Conservation (phyloP, 306 rosid genomes). For the Arachis stenosperma region DNA sequence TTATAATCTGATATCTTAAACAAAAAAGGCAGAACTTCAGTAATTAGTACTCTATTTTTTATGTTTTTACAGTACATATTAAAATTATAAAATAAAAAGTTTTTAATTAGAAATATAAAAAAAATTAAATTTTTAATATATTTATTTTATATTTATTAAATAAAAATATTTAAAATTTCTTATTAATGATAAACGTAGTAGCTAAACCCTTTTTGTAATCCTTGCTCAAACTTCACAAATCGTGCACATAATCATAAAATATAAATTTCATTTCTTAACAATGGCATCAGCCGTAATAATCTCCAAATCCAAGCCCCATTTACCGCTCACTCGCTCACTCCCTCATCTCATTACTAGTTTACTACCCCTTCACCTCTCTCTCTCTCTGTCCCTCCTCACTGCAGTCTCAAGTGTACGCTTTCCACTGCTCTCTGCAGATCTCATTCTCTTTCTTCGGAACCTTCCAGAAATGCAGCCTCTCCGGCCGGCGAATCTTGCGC, state of each 20-base stretch:
- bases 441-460: conserved; percentile 3
- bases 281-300: conserved; percentile 56
- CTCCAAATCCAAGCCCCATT: conserved; percentile 30
- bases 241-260: background rate
- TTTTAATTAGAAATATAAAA: too few species aligned
- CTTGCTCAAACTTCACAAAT: background rate
- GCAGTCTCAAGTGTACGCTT: background rate
- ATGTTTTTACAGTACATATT: too few species aligned
- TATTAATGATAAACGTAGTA: too few species aligned
- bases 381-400: background rate
- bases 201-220: too few species aligned
- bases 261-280: background rate
- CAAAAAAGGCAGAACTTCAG: too few species aligned
- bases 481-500: conserved; percentile 29
- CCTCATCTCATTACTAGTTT: background rate
- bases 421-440: conserved; percentile 15
- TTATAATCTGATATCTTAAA: background rate
- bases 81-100: too few species aligned
- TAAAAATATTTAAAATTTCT: too few species aligned
- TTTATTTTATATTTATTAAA: too few species aligned
- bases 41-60: too few species aligned
- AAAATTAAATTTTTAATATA: too few species aligned
- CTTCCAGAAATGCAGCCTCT: conserved; percentile 53
- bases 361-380: background rate
- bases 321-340: too few species aligned